Percentiles rank a stretch among this genome's conserved stretches.
These are phyloP conservation scores for Heterobasidion parviporum DNA, from an alignment of 1,284 basidiomycete species.

Conservation along the genomic window DNA sequence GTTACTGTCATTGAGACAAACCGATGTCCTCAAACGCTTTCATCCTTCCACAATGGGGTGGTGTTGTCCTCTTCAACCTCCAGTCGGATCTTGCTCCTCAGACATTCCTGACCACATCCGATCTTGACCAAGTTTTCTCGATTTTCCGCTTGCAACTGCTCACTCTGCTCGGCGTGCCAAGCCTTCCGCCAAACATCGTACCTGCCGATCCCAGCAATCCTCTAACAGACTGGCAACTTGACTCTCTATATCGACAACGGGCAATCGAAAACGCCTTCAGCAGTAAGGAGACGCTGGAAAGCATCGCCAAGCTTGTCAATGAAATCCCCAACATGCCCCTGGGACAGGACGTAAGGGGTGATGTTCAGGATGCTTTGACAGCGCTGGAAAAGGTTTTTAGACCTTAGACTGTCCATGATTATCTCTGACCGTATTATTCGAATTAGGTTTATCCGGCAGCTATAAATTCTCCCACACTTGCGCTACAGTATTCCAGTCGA, in stretches of 20 bases:
- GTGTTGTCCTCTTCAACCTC: slow-evolving; percentile 77
- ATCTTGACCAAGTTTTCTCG: slow-evolving; percentile 53
- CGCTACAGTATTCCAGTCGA: slow-evolving; percentile 54
- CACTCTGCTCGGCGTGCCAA: slow-evolving; percentile 71
- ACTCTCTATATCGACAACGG: slow-evolving; percentile 68
- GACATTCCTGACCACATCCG: slow-evolving; percentile 29
- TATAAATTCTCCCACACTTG: slow-evolving; percentile 32
- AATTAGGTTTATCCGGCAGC: slow-evolving; percentile 35
- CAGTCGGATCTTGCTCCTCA: slow-evolving; percentile 21
- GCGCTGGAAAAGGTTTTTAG: slow-evolving; percentile 58
- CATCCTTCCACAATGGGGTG: slow-evolving; percentile 93
- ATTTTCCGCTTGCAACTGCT: slow-evolving; percentile 74
- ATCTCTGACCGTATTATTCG: not conserved
- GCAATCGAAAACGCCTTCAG: slow-evolving; percentile 61
- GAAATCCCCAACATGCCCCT: slow-evolving; percentile 91
- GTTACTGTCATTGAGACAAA: slow-evolving; percentile 24
- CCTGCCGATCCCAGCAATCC: slow-evolving; percentile 14
- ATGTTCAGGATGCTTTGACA: slow-evolving; percentile 61
- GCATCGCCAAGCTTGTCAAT: slow-evolving; percentile 75
- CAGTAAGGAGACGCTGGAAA: slow-evolving; percentile 67
- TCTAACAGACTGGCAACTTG: slow-evolving; percentile 71
- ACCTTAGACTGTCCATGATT: not conserved
- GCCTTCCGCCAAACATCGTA: slow-evolving; percentile 39
- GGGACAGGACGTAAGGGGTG: slow-evolving; percentile 62
- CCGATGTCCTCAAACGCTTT: slow-evolving; percentile 59